phyloP scores from a whole-genome alignment of 1,139 yeast genomes.

The Debaryomycetaceae sp. region DNA sequence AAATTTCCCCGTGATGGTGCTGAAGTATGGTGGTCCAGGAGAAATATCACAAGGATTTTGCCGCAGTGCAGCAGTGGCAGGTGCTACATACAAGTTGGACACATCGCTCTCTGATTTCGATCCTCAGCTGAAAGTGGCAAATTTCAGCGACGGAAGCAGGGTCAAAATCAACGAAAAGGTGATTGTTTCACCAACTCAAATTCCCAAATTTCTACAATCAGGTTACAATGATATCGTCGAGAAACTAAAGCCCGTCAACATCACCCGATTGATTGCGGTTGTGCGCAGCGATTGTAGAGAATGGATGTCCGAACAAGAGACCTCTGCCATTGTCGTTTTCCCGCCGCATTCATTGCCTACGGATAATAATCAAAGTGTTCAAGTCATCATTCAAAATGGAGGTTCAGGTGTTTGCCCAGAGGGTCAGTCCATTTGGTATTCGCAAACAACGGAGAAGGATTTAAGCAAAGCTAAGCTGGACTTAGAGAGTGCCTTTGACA shows the following conservation, averaged over 20 bases:
- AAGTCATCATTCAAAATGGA: slow-evolving; percentile 83
- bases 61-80: slow-evolving; percentile 97
- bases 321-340: slow-evolving; percentile 84
- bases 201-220: slow-evolving; percentile 46
- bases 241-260: slow-evolving; percentile 41
- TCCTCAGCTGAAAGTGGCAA: slow-evolving; percentile 61
- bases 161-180: slow-evolving; percentile 75
- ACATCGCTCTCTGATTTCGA: slow-evolving; percentile 64
- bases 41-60: slow-evolving; percentile 96
- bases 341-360: slow-evolving; percentile 82
- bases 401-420: slow-evolving; percentile 85
- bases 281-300: slow-evolving; percentile 86
- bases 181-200: slow-evolving; percentile 68
- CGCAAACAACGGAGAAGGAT: slow-evolving; percentile 74
- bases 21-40: slow-evolving; percentile 95
- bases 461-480: slow-evolving; percentile 65
- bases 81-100: slow-evolving; percentile 85
- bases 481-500: slow-evolving; percentile 73
- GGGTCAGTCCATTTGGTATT: slow-evolving; percentile 90
- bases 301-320: slow-evolving; percentile 86
- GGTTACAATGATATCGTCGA: slow-evolving; percentile 34
- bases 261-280: slow-evolving; percentile 75
- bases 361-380: slow-evolving; percentile 69
- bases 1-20: slow-evolving; percentile 84
- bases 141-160: slow-evolving; percentile 71